A percentile compares a stretch with the other conserved stretches of the same genome.
phyloP scores from a whole-genome alignment of 768 basidiomycete genomes.

The Termitomyces sp. region DNA sequence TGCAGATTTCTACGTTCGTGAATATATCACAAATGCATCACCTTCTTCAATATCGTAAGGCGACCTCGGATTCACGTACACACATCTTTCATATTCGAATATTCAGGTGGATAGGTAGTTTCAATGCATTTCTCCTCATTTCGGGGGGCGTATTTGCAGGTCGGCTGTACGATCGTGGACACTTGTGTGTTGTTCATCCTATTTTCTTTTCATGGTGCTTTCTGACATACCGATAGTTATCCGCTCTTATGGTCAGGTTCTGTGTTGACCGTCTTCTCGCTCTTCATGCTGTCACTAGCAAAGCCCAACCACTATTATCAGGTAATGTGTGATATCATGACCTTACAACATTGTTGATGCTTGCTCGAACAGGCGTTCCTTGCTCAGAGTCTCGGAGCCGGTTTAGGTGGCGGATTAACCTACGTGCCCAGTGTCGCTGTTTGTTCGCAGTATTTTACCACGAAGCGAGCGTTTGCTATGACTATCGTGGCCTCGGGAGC shows the following conservation, averaged over 20 bases:
- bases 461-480: conserved; percentile 41
- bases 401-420: conserved; percentile 40
- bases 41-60: conserved; percentile 40
- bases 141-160: conserved; percentile 40
- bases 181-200: conserved; percentile 33
- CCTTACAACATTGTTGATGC: neutral
- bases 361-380: conserved; percentile 29
- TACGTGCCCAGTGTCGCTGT: conserved; percentile 46
- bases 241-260: conserved; percentile 34
- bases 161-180: conserved; percentile 45
- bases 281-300: conserved; percentile 48
- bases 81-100: neutral
- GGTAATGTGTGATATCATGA: conserved; percentile 18
- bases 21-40: conserved; percentile 34
- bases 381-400: conserved; percentile 41
- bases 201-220: neutral
- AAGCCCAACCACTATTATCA: conserved; percentile 43
- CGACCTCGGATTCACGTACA: neutral
- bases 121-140: conserved; percentile 43
- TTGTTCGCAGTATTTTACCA: conserved; percentile 45
- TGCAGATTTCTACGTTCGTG: conserved; percentile 38
- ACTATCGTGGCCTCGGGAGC: conserved; percentile 47
- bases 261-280: conserved; percentile 34
- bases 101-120: conserved; percentile 30
- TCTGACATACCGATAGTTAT: conserved; percentile 19